Conservation (phyloP, 2,329 filamentous ascomycete species). For the Stagonosporopsis chrysanthemi region DNA sequence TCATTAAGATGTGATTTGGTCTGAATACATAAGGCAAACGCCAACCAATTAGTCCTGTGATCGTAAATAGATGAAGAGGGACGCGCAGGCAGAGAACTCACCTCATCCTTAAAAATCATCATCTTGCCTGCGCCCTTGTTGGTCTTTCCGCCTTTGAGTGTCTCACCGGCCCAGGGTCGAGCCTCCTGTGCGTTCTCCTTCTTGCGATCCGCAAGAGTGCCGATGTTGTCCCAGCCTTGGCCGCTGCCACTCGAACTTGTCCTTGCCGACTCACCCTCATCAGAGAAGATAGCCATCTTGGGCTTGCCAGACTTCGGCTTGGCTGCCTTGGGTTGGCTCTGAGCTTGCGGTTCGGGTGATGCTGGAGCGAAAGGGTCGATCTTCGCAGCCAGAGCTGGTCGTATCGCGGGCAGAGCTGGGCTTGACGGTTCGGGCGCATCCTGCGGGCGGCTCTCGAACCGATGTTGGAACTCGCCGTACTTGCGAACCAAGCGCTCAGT, state of each 20-base stretch:
- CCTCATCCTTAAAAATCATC: constrained; percentile 93
- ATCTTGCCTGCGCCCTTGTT: constrained; percentile 80
- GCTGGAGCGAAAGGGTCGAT: constrained; percentile 74
- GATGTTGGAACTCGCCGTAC: constrained; percentile 87
- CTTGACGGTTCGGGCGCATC: constrained; percentile 74
- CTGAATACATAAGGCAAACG: constrained; percentile 61
- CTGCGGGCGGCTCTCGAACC: constrained; percentile 72
- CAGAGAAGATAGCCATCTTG: constrained; percentile 92
- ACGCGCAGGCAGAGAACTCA: constrained; percentile 63
- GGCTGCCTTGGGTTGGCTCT: constrained; percentile 50
- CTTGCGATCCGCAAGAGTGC: constrained; percentile 82
- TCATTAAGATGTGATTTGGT: constrained; percentile 50
- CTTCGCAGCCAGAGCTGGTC: constrained; percentile 85
- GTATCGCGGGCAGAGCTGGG: constrained; percentile 82
- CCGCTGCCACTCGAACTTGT: constrained; percentile 64
- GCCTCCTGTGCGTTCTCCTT: constrained; percentile 92
- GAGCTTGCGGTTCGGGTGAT: constrained; percentile 60
- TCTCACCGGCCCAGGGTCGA: constrained; percentile 92
- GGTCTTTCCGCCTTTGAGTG: constrained; percentile 84
- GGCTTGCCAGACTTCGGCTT: constrained; percentile 71
- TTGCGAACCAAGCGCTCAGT: constrained; percentile 83
- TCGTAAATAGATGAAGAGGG: constrained; percentile 53
- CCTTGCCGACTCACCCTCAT: constrained; percentile 66
- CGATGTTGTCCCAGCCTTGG: constrained; percentile 92
- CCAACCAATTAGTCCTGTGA: constrained; percentile 85